Evolutionary conservation across 2,329 filamentous ascomycete species (phyloP).

Genomic region (Xylaria polymorpha): DNA sequence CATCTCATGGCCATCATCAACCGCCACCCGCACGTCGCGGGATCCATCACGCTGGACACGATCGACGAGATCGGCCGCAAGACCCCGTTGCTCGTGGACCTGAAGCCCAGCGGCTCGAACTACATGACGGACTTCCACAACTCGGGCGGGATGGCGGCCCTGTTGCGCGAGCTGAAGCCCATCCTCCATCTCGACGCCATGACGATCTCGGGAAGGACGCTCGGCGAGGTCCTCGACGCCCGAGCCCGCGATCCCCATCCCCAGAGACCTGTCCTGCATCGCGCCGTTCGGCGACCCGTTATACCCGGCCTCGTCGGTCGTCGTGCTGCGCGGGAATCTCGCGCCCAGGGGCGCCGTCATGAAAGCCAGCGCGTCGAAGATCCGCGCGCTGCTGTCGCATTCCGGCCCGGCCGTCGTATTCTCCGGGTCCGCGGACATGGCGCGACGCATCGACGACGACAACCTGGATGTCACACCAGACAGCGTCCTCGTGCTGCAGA

Average conservation of each 20-base stretch:
- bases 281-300: constrained; percentile 73
- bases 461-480: constrained; percentile 70
- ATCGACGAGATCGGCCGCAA: constrained; percentile 81
- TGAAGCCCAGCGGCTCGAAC: constrained; percentile 87
- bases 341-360: constrained; percentile 86
- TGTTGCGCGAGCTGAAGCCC: constrained; percentile 81
- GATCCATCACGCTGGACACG: constrained; percentile 76
- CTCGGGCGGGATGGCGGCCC: constrained; percentile 84
- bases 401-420: constrained; percentile 71
- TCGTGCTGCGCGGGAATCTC: constrained; percentile 85
- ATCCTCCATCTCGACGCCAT: constrained; percentile 80
- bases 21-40: constrained; percentile 74
- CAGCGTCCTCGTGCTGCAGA: constrained; percentile 82
- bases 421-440: constrained; percentile 79
- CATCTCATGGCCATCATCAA: constrained; percentile 88
- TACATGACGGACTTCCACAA: constrained; percentile 93
- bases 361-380: constrained; percentile 88
- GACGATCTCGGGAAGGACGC: constrained; percentile 85
- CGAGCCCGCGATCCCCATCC: constrained; percentile 69
- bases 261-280: constrained; percentile 61
- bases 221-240: constrained; percentile 81
- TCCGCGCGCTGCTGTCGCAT: constrained; percentile 67
- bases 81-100: constrained; percentile 83
- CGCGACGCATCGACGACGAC: constrained; percentile 67
- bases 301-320: constrained; percentile 80